Base-by-base conservation (phyloP, 139 green algal species). In the Closterium sp. region DNA sequence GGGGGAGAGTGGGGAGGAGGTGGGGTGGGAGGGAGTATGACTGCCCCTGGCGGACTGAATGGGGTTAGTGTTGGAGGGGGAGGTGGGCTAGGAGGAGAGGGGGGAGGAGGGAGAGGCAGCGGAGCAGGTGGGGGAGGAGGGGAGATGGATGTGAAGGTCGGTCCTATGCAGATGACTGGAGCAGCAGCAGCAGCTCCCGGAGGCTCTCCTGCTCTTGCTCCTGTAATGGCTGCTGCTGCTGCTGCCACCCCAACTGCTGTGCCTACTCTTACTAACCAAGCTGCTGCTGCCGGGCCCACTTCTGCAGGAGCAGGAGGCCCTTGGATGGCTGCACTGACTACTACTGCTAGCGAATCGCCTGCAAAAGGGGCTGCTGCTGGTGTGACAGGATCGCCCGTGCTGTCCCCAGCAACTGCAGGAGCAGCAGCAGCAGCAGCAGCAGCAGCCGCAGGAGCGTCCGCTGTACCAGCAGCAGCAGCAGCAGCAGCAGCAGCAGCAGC, bases 401-500 rank as follows among this genome's bases (percentile, higher is more conserved):
- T 6, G 36, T n/a, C n/a, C n/a, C n/a, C n/a, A 83, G 64, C 16
- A 16, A 10, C 10, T 83, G 12, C 10, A 83, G 64, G 64, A 28
- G 64, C 64, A 28, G 5, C 28, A 30, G 25, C 23, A 84, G 69
- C 69, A 84, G 69, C 5, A 84, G 23, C 69, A 33, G 69, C 4
- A 4, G 69, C 28, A 28, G 69, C 8, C 3, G 84, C 30, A 87
- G 84, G 84, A 87, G n/a, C 12, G 64, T 83, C 64, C 64, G 19
- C 12, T 83, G 64, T 83, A 19, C 12, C 10, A 87, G 84, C 84
- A 87, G 21, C 84, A 35, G 84, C 31, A 35, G 10, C 84, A 88
- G 84, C 84, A 88, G n/a, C 16, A 36, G 32, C 84, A 88, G 84
- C n/a, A 64, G 84, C 2, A 55, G 84, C 84, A 88, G 84, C n/a